These are phyloP conservation scores for Buxus sempervirens DNA, from an alignment of 164 flowering plant genomes.

Conservation along the genomic window DNA sequence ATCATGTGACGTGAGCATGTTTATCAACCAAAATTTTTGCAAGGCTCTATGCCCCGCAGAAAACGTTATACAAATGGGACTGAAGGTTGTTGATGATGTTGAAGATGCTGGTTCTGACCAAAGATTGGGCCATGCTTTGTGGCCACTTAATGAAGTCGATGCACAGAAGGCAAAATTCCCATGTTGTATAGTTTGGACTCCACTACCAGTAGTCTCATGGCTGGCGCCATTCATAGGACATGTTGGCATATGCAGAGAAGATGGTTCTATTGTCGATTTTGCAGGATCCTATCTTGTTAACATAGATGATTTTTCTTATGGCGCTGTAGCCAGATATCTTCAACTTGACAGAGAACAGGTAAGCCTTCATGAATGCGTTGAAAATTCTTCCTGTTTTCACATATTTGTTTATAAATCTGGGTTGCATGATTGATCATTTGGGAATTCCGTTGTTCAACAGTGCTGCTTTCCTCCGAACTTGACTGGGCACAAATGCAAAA, in stretches of 20 bases:
- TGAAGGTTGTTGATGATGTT: conserved; percentile 24
- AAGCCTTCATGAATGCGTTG: background rate
- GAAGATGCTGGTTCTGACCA: conserved; percentile 27
- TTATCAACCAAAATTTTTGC: conserved; percentile 5
- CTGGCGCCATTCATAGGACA: conserved; percentile 96
- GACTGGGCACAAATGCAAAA: conserved; percentile 62
- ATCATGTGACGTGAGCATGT: conserved; percentile 18
- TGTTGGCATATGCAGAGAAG: conserved; percentile 92
- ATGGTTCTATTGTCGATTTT: conserved; percentile 75
- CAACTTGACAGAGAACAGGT: conserved; percentile 83
- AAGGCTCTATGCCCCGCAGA: conserved; percentile 16
- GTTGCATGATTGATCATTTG: too few relatives aligned
- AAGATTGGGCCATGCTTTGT: conserved; percentile 45
- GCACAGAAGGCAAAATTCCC: conserved; percentile 70
- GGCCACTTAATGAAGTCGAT: conserved; percentile 75
- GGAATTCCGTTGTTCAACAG: conserved; percentile 27
- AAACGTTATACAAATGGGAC: conserved; percentile 42
- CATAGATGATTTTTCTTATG: conserved; percentile 75
- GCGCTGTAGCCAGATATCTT: conserved; percentile 77
- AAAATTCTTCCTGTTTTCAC: background rate
- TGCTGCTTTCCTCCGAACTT: conserved; percentile 86
- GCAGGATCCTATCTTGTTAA: conserved; percentile 77
- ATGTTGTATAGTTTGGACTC: conserved; percentile 94
- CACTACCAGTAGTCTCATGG: conserved; percentile 96
- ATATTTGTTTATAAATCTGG: too few relatives aligned